Evolutionary conservation across 352 stramenopile genomes (phyloP).

Genomic region (Pythium apleroticum): DNA sequence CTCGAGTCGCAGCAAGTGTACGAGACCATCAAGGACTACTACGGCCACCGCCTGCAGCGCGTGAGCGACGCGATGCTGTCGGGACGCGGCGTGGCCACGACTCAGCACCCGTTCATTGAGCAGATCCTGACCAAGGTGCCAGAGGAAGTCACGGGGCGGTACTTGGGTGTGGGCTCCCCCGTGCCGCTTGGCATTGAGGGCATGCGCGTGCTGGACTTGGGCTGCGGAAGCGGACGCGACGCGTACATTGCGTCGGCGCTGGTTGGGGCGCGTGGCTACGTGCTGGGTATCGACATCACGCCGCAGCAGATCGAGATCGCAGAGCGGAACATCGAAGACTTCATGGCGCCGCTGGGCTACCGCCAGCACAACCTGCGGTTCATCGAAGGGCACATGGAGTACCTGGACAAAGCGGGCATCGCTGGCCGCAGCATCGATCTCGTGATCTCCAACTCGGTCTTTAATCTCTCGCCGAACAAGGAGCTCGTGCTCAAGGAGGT

Average conservation of each 20-base stretch:
- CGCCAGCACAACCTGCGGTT: constrained; percentile 81
- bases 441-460: constrained; percentile 92
- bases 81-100: constrained; percentile 49
- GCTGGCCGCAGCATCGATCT: constrained; percentile 81
- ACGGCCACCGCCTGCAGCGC: constrained; percentile 42
- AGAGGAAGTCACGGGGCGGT: constrained; percentile 57
- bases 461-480: constrained; percentile 93
- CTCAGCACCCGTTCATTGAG: constrained; percentile 36
- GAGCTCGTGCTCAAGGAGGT: constrained; percentile 84
- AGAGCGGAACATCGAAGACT: constrained; percentile 58
- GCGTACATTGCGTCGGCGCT: constrained; percentile 85
- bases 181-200: constrained; percentile 64
- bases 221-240: constrained; percentile 87
- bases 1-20: constrained; percentile 31
- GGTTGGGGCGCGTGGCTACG: constrained; percentile 68
- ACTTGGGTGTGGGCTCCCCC: constrained; percentile 82
- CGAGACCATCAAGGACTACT: constrained; percentile 45
- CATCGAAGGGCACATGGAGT: constrained; percentile 86
- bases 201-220: constrained; percentile 83
- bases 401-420: constrained; percentile 78
- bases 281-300: constrained; percentile 91
- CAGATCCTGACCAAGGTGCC: constrained; percentile 71
- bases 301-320: constrained; percentile 85
- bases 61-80: constrained; percentile 71
- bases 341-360: constrained; percentile 81